Base-by-base conservation (phyloP, 1,284 basidiomycete species). In the Sutorius eximius region DNA sequence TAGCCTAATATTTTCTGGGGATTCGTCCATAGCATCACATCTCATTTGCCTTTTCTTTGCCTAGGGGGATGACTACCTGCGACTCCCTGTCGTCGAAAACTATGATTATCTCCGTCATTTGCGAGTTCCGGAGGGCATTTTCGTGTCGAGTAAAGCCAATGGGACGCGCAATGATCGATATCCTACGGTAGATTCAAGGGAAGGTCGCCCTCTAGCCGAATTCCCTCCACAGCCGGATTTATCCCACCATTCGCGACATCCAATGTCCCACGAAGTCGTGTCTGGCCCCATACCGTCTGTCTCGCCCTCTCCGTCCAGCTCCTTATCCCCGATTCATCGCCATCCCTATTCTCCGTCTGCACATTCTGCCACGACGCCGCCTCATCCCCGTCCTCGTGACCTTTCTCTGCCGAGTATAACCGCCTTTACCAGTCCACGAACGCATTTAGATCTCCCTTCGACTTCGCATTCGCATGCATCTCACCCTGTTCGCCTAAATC, bases 91-190 rank as follows among this genome's bases (percentile, higher is more conserved):
- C 20, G 76, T 88, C 52, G 86, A 89, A 59, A 78, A 79, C 62
- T 88, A 86, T 59, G 82, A 86, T 44, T 86, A 86, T 67, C 79
- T 89, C 57, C 81, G 83, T 54, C 78, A 73, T 53, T 75, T 89
- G 51, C 76, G 77, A 24, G 79, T 86, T 43, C 86, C 85, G 18
- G 78, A 80, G 51, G 83, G 85, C 11, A 73, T 88, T 27, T 88
- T 85, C 63, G 73, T 81, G 44, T 86, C 83, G 54, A 83, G 81
- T 61, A 87, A 86, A 69, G 77, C 81, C 30, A 77, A 79, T 68
- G 71, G 65, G 65, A 49, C 55, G 12, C 71, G 77, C 61, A 73
- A 68, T 58, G 75, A 80, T 59, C 77, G 78, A 32, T 73, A 73
- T 57, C 72, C 67, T 37, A 53, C 59, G 38, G 53, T 61, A 11